Evolutionary conservation across 345 rosid genomes (phyloP).

Genomic region (Alliaria petiolata): DNA sequence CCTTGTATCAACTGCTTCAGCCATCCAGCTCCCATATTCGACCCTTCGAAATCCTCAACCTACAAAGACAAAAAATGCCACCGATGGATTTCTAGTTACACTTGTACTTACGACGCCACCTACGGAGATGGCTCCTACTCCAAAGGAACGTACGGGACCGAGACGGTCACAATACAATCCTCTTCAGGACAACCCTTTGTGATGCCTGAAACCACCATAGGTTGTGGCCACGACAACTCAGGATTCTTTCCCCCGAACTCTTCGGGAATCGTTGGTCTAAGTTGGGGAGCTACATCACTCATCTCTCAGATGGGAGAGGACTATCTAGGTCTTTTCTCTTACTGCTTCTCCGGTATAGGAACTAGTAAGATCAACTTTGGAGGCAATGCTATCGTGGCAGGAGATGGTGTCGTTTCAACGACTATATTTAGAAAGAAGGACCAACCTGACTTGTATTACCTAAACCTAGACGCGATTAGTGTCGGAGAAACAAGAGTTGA

Average conservation of each 20-base stretch:
- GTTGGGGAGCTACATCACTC: not conserved
- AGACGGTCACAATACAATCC: constrained; percentile 1
- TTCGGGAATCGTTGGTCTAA: constrained; percentile 10
- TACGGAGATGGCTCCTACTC: not conserved
- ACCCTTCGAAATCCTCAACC: constrained; percentile 4
- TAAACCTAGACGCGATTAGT: constrained; percentile 16
- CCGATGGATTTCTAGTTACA: not conserved
- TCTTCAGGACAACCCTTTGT: not conserved
- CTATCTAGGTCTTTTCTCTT: not conserved
- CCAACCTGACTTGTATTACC: not conserved
- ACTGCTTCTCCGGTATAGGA: constrained; percentile 4
- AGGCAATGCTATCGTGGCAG: not conserved
- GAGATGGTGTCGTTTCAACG: not conserved
- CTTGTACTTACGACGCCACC: not conserved
- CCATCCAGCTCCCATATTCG: not conserved
- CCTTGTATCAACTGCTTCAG: constrained; percentile 3
- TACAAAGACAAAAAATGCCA: not conserved
- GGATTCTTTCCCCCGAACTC: not conserved
- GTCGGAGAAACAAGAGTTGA: not conserved
- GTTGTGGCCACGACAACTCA: not conserved
- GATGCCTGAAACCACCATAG: not conserved
- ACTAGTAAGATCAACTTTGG: constrained; percentile 17
- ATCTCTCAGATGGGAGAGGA: constrained; percentile 1
- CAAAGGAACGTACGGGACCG: not conserved
- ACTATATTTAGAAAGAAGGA: not conserved